Evolutionary conservation across 768 basidiomycete genomes (phyloP).

Genomic region (Strobilomyces dryophilus): DNA sequence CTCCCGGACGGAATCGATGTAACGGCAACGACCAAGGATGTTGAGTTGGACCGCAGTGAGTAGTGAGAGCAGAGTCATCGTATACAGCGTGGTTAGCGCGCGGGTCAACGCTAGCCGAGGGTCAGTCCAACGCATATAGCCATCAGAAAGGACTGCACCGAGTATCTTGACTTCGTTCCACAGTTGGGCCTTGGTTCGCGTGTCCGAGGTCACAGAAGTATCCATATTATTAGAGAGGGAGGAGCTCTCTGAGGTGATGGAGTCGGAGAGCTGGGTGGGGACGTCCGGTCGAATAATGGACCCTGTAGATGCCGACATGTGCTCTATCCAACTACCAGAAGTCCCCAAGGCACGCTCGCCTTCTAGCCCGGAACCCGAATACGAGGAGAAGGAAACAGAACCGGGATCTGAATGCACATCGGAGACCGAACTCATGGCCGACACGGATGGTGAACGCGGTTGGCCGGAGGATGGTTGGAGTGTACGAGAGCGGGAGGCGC

Average conservation of each 20-base stretch:
- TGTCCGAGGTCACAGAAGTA: constrained; percentile 13
- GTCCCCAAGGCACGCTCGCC: constrained; percentile 35
- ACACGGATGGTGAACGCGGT: constrained; percentile 29
- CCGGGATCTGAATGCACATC: constrained; percentile 44
- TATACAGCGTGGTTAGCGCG: constrained; percentile 81
- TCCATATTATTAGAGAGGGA: constrained; percentile 24
- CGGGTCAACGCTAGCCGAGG: constrained; percentile 70
- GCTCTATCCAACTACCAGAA: constrained; percentile 45
- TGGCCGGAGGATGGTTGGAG: constrained; percentile 7
- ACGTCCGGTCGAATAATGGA: constrained; percentile 4
- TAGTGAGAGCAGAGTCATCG: constrained; percentile 80
- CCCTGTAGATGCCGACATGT: constrained; percentile 26
- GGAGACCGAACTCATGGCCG: constrained; percentile 35
- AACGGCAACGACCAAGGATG: constrained; percentile 76
- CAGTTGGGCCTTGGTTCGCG: constrained; percentile 70
- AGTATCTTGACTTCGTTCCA: constrained; percentile 90
- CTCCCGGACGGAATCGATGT: constrained; percentile 64
- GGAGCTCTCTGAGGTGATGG: constrained; percentile 37
- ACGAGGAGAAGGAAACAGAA: constrained; percentile 38
- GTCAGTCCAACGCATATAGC: constrained; percentile 1
- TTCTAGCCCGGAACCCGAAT: constrained; percentile 34
- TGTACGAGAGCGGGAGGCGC: constrained; percentile 24
- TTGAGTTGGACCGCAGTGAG: constrained; percentile 84
- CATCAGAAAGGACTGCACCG: constrained; percentile 48
- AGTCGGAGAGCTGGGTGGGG: constrained; percentile 35